Base-by-base conservation (phyloP, 2,329 filamentous ascomycete species). In the Alternaria rosae region DNA sequence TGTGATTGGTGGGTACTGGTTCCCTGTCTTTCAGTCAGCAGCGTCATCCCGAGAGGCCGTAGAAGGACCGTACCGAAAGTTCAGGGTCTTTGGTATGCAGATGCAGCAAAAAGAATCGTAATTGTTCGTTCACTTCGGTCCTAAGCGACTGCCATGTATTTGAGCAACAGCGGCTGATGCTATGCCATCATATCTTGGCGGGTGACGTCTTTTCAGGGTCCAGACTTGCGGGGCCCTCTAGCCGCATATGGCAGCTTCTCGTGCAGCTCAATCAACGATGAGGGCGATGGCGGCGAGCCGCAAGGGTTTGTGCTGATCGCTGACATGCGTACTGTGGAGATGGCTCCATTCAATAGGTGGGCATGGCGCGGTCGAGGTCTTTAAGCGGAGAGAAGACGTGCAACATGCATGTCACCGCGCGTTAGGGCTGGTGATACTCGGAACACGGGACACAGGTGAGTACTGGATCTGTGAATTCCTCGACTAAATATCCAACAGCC, bases 141-240 rank as follows among this genome's bases (percentile, higher is more conserved):
- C 15, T 55, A 55, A 53, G 53, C 43, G 54, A 50, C 15, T 61
- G 44, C 35, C 20, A 38, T 41, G 32, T 61, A 58, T 55, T 62
- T 64, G 58, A 52, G 58, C 42, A 23, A 58, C 20, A 47, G 43
- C 50, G 51, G 58, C 41, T 48, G 44, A 48, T 59, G 50, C 44
- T 65, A 62, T 65, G 62, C 55, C 55, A 54, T 53, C 62, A 65
- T 65, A 62, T 32, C 62, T 65, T 65, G 62, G 62, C 62, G 42
- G 44, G 57, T 65, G 62, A 65, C 62, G 62, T 65, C 56, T 62
- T 54, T 50, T 50, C 59, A 65, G 62, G 62, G 62, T 65, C 62
- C 59, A 64, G 57, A 57, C 54, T 64, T 64, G 61, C 43, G 48
- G 61, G 58, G 54, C 61, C 25, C 21, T 28, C 62, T 62, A 65